phyloP scores from a whole-genome alignment of 495 filamentous ascomycete genomes.

The Pseudomonodictys pantanalensis region DNA sequence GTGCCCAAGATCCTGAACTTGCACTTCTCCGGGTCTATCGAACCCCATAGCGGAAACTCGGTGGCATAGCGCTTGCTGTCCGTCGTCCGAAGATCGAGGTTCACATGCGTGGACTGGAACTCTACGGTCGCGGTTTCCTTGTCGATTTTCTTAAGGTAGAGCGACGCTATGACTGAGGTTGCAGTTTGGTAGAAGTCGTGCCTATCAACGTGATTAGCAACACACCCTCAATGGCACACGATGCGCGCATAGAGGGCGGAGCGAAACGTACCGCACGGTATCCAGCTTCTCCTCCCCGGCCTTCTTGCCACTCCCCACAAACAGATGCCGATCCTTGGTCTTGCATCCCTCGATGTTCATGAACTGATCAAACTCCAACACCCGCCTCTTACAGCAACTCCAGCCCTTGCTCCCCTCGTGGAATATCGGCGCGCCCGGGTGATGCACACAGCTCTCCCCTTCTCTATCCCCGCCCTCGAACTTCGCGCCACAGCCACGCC shows the following conservation, averaged over 20 bases:
- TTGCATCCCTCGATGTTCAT: conserved; percentile 90
- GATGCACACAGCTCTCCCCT: conserved; percentile 77
- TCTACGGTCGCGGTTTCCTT: conserved; percentile 69
- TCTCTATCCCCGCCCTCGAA: conserved; percentile 64
- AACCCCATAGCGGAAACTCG: conserved; percentile 69
- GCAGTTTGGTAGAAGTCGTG: conserved; percentile 95
- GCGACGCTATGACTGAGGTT: conserved; percentile 77
- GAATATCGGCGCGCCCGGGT: conserved; percentile 85
- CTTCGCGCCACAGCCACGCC: conserved; percentile 64
- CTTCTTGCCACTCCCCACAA: conserved; percentile 75
- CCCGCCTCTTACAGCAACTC: conserved; percentile 91
- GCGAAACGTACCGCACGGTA: conserved; percentile 61
- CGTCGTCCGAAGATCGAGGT: conserved; percentile 76
- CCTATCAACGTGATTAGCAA: conserved; percentile 42
- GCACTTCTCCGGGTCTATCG: conserved; percentile 70
- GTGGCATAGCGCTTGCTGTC: conserved; percentile 81
- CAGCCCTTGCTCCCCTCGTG: conserved; percentile 98
- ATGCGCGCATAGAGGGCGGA: background rate
- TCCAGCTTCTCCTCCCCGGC: conserved; percentile 60
- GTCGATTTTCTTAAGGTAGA: conserved; percentile 97
- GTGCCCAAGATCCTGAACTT: conserved; percentile 87
- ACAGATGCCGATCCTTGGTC: conserved; percentile 76
- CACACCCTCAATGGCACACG: background rate
- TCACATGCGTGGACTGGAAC: conserved; percentile 58
- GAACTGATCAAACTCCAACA: conserved; percentile 97